These are phyloP conservation scores for Didymella lethalis DNA, from an alignment of 2,329 filamentous ascomycete species.

Conservation along the genomic window DNA sequence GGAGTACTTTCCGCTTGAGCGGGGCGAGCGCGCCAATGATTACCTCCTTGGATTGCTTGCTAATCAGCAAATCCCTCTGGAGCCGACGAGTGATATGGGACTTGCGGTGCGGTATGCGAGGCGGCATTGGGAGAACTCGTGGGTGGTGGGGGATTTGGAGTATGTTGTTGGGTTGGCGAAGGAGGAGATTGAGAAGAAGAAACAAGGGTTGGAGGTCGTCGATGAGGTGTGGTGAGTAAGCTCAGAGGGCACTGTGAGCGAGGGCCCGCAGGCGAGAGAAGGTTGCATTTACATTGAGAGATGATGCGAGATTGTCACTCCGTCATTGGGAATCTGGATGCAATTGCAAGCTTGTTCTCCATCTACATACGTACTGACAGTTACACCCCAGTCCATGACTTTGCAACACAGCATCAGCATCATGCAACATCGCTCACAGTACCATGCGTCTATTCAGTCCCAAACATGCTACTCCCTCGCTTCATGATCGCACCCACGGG, in stretches of 20 bases:
- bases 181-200: background rate
- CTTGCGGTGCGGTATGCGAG: constrained; percentile 25
- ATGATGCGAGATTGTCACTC: too few relatives aligned
- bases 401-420: too few relatives aligned
- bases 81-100: constrained; percentile 16
- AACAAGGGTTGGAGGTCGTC: background rate
- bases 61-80: constrained; percentile 18
- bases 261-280: too few relatives aligned
- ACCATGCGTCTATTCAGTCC: background rate
- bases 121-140: constrained; percentile 21
- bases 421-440: background rate
- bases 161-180: background rate
- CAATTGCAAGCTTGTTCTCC: background rate
- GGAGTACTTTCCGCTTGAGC: constrained; percentile 3
- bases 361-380: too few relatives aligned
- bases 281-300: too few relatives aligned
- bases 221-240: too few relatives aligned
- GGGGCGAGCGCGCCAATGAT: constrained; percentile 2
- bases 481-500: too few relatives aligned
- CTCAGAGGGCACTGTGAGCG: too few relatives aligned
- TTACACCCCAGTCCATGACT: too few relatives aligned
- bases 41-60: constrained; percentile 22
- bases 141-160: background rate
- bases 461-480: too few relatives aligned
- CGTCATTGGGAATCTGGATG: background rate